phyloP scores from a whole-genome alignment of 371 early-diverging fungal genomes.

The Circinella minor region DNA sequence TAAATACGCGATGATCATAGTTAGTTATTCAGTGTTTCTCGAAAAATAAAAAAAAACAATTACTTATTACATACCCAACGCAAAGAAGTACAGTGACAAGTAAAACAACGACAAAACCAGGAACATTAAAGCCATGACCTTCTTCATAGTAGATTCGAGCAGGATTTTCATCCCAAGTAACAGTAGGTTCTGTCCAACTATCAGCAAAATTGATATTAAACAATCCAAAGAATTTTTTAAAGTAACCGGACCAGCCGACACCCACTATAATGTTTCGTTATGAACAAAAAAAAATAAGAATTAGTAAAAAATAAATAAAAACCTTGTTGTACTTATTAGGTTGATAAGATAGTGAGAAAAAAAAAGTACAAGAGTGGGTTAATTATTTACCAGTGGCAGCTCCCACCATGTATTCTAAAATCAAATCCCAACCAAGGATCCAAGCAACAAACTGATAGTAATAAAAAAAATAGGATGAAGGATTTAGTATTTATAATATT shows the following conservation, averaged over 20 bases:
- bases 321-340: not conserved
- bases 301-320: not conserved
- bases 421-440: constrained; percentile 86
- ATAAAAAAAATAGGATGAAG: not conserved
- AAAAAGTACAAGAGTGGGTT: too few species aligned
- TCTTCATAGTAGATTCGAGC: constrained; percentile 42
- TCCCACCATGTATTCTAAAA: constrained; percentile 82
- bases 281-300: not conserved
- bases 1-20: not conserved
- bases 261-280: constrained; percentile 27
- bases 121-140: constrained; percentile 75
- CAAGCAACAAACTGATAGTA: constrained; percentile 64
- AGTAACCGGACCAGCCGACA: constrained; percentile 82
- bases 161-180: constrained; percentile 57
- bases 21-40: too few species aligned
- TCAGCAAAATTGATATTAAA: constrained; percentile 51
- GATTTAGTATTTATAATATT: too few species aligned
- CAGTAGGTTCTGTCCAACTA: constrained; percentile 65
- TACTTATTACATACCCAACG: constrained; percentile 54
- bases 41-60: not conserved
- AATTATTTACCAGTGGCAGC: constrained; percentile 61
- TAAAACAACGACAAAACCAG: constrained; percentile 71
- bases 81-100: constrained; percentile 61
- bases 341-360: too few species aligned
- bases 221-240: constrained; percentile 68